Conservation (phyloP, 495 filamentous ascomycete genomes). For the Penicillium subrubescens region DNA sequence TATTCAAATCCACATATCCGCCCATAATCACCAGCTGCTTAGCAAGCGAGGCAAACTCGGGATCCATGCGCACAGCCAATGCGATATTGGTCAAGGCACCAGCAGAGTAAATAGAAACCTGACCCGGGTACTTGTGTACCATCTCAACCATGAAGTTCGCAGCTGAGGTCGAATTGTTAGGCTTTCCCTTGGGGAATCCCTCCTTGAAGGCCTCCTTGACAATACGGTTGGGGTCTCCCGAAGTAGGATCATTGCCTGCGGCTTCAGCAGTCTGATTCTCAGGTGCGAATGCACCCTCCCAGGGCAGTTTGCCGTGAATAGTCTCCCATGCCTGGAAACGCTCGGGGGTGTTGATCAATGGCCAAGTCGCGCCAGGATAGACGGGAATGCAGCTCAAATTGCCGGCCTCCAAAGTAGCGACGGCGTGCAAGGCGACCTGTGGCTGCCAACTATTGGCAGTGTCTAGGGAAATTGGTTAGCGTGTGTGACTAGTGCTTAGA, state of each 20-base stretch:
- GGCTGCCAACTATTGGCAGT: conserved; percentile 38
- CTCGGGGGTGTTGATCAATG: conserved; percentile 34
- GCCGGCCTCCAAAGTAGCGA: conserved; percentile 35
- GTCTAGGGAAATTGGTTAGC: conserved; percentile 14
- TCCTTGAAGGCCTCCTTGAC: conserved; percentile 37
- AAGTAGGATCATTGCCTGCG: conserved; percentile 34
- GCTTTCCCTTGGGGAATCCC: conserved; percentile 33
- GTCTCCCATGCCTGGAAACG: conserved; percentile 36
- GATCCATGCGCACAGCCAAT: conserved; percentile 41
- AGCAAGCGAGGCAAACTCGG: conserved; percentile 39
- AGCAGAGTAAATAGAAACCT: conserved; percentile 37
- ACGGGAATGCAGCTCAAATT: conserved; percentile 40
- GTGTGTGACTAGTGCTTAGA: neutral
- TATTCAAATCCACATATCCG: conserved; percentile 43
- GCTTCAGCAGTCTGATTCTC: conserved; percentile 33
- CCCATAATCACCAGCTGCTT: conserved; percentile 45
- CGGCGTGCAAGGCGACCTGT: conserved; percentile 32
- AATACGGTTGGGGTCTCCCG: conserved; percentile 34
- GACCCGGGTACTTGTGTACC: conserved; percentile 40
- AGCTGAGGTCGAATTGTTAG: conserved; percentile 33
- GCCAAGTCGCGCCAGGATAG: conserved; percentile 34
- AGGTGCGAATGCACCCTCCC: conserved; percentile 37
- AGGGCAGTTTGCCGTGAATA: conserved; percentile 37
- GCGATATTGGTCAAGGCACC: conserved; percentile 47
- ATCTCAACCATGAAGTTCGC: conserved; percentile 43